Evolutionary conservation across 1,284 basidiomycete species (phyloP).

Genomic region (Dichomitus squalens): DNA sequence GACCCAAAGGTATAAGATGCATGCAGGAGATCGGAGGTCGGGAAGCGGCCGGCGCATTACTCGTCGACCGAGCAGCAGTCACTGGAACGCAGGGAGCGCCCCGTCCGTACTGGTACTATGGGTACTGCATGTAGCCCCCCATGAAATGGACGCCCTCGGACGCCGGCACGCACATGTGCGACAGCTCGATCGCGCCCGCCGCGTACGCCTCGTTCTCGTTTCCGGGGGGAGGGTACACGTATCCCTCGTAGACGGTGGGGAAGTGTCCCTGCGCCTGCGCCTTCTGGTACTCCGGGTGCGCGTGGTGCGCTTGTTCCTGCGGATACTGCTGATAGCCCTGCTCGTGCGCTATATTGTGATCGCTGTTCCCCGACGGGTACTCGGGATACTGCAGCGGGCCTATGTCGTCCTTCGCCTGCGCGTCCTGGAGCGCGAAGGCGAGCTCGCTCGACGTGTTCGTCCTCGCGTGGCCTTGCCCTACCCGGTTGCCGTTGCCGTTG

Average conservation of each 20-base stretch:
- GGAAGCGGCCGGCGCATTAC: neutral
- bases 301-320: constrained; percentile 11
- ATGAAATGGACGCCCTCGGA: constrained; percentile 22
- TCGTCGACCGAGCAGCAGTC: neutral
- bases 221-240: constrained; percentile 13
- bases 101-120: constrained; percentile 1
- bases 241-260: constrained; percentile 22
- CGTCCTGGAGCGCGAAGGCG: constrained; percentile 25
- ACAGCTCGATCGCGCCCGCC: constrained; percentile 26
- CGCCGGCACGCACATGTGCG: constrained; percentile 28
- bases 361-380: constrained; percentile 2
- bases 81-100: too few species aligned
- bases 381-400: constrained; percentile 13
- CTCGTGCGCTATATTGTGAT: neutral
- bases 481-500: constrained; percentile 2
- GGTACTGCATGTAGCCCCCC: constrained; percentile 25
- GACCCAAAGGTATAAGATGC: neutral
- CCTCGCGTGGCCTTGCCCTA: constrained; percentile 11
- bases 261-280: constrained; percentile 12
- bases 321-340: constrained; percentile 3
- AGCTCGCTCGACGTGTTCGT: constrained; percentile 27
- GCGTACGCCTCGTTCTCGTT: constrained; percentile 13
- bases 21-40: neutral
- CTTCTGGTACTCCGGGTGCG: constrained; percentile 5
- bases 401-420: constrained; percentile 8